Conservation (phyloP, 345 rosid species). For the Salix caprea region DNA sequence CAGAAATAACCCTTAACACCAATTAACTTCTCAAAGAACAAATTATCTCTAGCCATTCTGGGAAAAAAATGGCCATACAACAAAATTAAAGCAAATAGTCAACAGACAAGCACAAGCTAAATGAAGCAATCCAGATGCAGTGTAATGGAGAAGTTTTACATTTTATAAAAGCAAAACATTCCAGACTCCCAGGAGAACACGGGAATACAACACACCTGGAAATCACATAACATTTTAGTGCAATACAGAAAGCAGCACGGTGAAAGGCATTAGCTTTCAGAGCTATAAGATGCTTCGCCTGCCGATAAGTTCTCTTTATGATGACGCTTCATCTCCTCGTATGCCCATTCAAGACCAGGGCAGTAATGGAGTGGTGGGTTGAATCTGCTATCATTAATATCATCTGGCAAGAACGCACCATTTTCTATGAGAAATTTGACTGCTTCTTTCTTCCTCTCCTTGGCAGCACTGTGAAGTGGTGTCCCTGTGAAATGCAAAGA, state of each 20-base stretch:
- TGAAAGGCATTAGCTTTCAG: constrained; percentile 33
- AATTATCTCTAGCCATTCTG: too few relatives aligned
- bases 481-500: constrained; percentile 50
- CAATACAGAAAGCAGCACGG: neutral
- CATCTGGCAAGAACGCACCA: constrained; percentile 86
- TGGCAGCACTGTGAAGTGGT: constrained; percentile 86
- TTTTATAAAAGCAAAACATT: neutral
- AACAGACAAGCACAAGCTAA: too few relatives aligned
- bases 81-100: too few relatives aligned
- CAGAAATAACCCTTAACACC: too few relatives aligned
- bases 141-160: neutral
- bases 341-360: constrained; percentile 95
- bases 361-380: constrained; percentile 97
- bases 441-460: constrained; percentile 81
- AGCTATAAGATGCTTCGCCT: constrained; percentile 52
- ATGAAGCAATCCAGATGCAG: neutral
- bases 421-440: constrained; percentile 80
- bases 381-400: constrained; percentile 76
- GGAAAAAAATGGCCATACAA: too few relatives aligned
- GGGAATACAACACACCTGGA: neutral
- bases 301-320: constrained; percentile 30
- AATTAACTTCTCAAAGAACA: too few relatives aligned
- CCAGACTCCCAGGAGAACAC: neutral
- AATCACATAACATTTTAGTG: neutral
- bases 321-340: constrained; percentile 73